Conservation (phyloP, 495 filamentous ascomycete genomes). For the Paragyromitra xinjiangensis region DNA sequence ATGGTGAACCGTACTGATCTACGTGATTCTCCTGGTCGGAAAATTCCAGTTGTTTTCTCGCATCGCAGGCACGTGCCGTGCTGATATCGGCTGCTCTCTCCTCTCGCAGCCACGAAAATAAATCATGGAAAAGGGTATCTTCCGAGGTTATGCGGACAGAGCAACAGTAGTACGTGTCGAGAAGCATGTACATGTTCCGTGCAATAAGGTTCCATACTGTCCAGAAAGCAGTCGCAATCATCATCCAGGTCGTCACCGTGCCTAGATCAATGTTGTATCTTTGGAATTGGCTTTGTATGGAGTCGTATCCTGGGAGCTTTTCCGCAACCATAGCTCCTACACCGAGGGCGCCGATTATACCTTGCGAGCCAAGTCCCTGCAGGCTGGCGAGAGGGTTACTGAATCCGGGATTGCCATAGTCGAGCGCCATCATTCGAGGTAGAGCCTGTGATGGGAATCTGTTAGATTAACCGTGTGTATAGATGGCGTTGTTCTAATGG, state of each 20-base stretch:
- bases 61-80: slow-evolving; percentile 26
- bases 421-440: slow-evolving; percentile 1
- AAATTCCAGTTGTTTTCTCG: slow-evolving; percentile 14
- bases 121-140: slow-evolving; percentile 42
- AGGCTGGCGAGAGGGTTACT: slow-evolving; percentile 21
- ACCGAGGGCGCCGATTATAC: slow-evolving; percentile 35
- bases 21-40: not conserved
- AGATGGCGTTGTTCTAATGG: not conserved
- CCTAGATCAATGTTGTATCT: slow-evolving; percentile 30
- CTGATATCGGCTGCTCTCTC: slow-evolving; percentile 29
- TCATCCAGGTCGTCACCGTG: slow-evolving; percentile 27
- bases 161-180: slow-evolving; percentile 49
- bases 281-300: slow-evolving; percentile 22
- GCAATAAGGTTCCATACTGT: slow-evolving; percentile 32
- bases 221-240: slow-evolving; percentile 33
- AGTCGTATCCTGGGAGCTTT: slow-evolving; percentile 43
- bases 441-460: not conserved
- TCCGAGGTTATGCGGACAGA: slow-evolving; percentile 48
- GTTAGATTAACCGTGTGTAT: not conserved
- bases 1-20: not conserved
- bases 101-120: slow-evolving; percentile 38
- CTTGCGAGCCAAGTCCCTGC: slow-evolving; percentile 22
- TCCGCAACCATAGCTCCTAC: slow-evolving; percentile 38
- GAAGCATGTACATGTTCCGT: slow-evolving; percentile 23
- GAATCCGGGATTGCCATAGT: slow-evolving; percentile 5